A percentile compares a stretch with the other conserved stretches of the same genome.
These are phyloP conservation scores for Odonthalia washingtoniensis DNA, from an alignment of 31 red algal species.

Conservation along the genomic window DNA sequence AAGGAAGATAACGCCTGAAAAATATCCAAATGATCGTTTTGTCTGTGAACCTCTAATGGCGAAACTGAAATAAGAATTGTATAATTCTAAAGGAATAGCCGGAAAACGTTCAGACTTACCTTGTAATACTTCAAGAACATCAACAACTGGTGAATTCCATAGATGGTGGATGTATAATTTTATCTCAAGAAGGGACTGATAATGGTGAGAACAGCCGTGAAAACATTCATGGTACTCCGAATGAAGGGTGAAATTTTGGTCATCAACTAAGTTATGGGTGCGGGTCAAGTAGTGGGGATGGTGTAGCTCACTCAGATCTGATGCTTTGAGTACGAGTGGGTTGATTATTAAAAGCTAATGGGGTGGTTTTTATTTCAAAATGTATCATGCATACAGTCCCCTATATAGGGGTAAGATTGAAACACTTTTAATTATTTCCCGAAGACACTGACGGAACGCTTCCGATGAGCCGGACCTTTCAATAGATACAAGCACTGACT, in stretches of 20 bases:
- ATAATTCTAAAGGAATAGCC: conserved; percentile 8
- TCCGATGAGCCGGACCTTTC: too few relatives aligned
- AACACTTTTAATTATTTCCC: too few relatives aligned
- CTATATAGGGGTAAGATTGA: too few relatives aligned
- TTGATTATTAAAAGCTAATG: too few relatives aligned
- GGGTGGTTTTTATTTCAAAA: too few relatives aligned
- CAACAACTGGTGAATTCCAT: neutral
- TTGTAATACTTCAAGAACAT: conserved; percentile 31
- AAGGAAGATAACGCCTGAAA: conserved; percentile 11
- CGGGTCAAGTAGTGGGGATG: neutral
- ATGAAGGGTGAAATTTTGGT: neutral
- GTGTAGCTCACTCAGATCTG: too few relatives aligned
- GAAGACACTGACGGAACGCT: too few relatives aligned
- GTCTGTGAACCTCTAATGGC: conserved; percentile 19
- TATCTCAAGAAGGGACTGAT: neutral
- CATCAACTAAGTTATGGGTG: conserved; percentile 1
- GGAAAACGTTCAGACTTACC: conserved; percentile 42
- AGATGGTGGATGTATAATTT: neutral
- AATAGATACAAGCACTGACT: too few relatives aligned
- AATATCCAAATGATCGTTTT: conserved; percentile 5
- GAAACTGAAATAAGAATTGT: conserved; percentile 52
- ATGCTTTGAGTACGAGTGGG: too few relatives aligned
- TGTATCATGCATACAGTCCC: too few relatives aligned
- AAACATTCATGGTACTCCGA: neutral
- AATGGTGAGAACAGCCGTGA: neutral